Base-by-base conservation (phyloP, 2,329 filamentous ascomycete species). In the Leptographium flavum region DNA sequence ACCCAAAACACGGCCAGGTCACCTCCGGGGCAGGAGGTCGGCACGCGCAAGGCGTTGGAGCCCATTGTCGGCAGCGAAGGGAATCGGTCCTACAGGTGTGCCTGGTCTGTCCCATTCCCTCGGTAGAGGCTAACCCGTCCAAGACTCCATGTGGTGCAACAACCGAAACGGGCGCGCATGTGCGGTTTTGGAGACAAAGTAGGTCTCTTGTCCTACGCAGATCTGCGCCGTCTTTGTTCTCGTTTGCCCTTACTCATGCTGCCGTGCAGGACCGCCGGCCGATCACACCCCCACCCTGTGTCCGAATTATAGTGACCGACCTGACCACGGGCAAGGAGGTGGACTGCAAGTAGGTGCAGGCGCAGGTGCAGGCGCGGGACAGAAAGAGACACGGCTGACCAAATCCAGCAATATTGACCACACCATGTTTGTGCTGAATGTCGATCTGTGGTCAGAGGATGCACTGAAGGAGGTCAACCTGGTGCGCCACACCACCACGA, bases 121-220 rank as follows among this genome's bases (percentile, higher is more conserved):
- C 31, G 27, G 15, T 39, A 23, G 30, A 3, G 15, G 17, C 23
- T 19, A 11, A 15, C 21, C 28, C 17, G 14, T 9, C 17, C 28
- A 30, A 83, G 79, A 50, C 73, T 94, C 42, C 70, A 81, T 53
- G 86, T 95, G 49, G 79, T 85, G 53, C 92, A 98, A 66, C 87
- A 96, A 62, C 92, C 92, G 42, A 74, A 86, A 56, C 79, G 92
- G 56, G 92, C 92, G 53, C 84, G 92, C 50, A 96, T 96, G 92
- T 98, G 92, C 67, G 92, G 92, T 8, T 98, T 96, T 66, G 92
- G 92, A 50, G 92, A 98, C 68, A 98, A 96, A 74, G 86, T 92
- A 65, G 25, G 46, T 67, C 55, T 44, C 31, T 39, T 25, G 43
- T 44, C 38, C 43, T 31, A 33, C 42, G 33, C 14, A 28, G 25